phyloP scores from a whole-genome alignment of 257 asterid genomes.

The Craterostigma plantagineum region DNA sequence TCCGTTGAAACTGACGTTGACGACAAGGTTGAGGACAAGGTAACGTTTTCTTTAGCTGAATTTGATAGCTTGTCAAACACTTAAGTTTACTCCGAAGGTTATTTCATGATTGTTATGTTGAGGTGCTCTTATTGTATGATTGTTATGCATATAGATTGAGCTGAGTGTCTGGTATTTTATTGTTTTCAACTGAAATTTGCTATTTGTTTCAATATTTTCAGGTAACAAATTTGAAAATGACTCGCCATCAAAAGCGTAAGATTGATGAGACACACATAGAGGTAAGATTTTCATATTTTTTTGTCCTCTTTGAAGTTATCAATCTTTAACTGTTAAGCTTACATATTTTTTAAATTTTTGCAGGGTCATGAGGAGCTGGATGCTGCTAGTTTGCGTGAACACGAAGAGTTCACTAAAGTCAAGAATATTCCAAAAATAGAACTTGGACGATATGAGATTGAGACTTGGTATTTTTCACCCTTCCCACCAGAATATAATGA shows the following conservation, averaged over 20 bases:
- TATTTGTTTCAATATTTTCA: conserved; percentile 22
- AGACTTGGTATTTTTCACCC: conserved; percentile 98
- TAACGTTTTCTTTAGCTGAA: conserved; percentile 11
- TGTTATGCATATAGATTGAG: neutral
- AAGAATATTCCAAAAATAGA: conserved; percentile 89
- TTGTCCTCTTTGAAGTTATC: no score
- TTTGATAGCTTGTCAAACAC: no score
- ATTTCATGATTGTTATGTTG: no score
- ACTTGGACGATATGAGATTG: conserved; percentile 94
- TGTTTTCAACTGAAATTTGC: conserved; percentile 9
- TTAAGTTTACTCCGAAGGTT: no score
- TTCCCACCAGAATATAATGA: conserved; percentile 95
- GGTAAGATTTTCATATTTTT: conserved; percentile 18
- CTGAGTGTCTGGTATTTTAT: neutral
- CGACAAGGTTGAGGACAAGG: conserved; percentile 97
- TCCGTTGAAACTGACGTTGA: conserved; percentile 92
- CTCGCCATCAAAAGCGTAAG: conserved; percentile 94
- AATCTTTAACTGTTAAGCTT: neutral
- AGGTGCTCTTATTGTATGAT: no score
- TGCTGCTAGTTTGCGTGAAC: conserved; percentile 98
- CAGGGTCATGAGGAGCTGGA: conserved; percentile 99
- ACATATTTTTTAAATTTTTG: conserved; percentile 1
- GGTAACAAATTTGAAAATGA: conserved; percentile 98
- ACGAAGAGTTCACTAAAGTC: conserved; percentile 88
- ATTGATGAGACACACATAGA: conserved; percentile 97